phyloP scores from a whole-genome alignment of 805 yeast species.

The Monosporozyma aerobia region DNA sequence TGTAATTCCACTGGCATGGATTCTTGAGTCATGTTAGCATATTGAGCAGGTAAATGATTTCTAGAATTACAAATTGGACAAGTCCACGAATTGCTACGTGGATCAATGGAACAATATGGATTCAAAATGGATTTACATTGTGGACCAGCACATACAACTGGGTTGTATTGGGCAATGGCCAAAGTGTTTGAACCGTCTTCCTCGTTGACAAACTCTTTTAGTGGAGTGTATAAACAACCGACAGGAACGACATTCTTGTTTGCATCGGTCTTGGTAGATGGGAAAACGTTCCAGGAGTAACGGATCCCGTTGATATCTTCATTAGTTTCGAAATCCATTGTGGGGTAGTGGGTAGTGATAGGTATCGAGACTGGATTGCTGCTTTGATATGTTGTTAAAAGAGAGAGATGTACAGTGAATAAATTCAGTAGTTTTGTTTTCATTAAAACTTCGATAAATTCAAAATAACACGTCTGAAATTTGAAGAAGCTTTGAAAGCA shows the following conservation, averaged over 20 bases:
- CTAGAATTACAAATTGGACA: constrained; percentile 77
- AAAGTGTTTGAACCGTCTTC: constrained; percentile 23
- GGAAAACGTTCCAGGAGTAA: constrained; percentile 77
- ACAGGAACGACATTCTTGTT: constrained; percentile 88
- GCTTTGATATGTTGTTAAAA: neutral
- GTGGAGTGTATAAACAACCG: constrained; percentile 91
- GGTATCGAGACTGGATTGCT: neutral
- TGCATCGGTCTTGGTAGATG: constrained; percentile 82
- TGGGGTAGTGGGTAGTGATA: neutral
- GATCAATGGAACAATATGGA: constrained; percentile 76
- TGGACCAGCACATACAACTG: constrained; percentile 63
- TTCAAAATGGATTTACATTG: constrained; percentile 80
- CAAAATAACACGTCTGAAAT: neutral
- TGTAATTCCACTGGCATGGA: constrained; percentile 74
- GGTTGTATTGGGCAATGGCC: constrained; percentile 76
- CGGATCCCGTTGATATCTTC: constrained; percentile 72
- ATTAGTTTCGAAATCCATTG: constrained; percentile 43
- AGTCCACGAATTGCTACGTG: constrained; percentile 67
- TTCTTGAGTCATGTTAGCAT: constrained; percentile 64
- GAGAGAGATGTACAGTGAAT: neutral
- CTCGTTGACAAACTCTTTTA: constrained; percentile 59
- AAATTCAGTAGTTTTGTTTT: neutral
- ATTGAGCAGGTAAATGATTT: constrained; percentile 75
- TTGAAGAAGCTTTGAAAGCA: neutral
- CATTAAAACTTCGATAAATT: neutral